These are phyloP conservation scores for Falciphora oryzae DNA, from an alignment of 2,329 filamentous ascomycete genomes.

Conservation along the genomic window DNA sequence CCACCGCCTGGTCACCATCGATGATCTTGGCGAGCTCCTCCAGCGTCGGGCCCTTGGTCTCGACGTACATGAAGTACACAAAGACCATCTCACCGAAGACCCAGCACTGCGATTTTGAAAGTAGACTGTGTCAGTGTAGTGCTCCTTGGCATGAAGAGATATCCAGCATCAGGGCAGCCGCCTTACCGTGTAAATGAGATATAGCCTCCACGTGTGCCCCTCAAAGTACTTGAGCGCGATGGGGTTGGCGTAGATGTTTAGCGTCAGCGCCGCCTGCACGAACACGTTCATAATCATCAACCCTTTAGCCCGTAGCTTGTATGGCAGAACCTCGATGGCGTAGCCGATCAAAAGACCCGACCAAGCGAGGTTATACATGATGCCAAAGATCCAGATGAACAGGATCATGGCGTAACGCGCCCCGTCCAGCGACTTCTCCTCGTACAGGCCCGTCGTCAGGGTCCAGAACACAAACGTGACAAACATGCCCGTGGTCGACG, in stretches of 20 bases:
- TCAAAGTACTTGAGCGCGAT: constrained; percentile 43
- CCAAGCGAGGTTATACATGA: constrained; percentile 51
- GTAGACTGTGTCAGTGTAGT: not conserved
- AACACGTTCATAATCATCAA: constrained; percentile 51
- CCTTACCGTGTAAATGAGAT: constrained; percentile 49
- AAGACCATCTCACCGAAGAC: constrained; percentile 49
- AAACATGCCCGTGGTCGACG: constrained; percentile 36
- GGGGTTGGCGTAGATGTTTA: constrained; percentile 50
- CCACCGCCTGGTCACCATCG: constrained; percentile 51
- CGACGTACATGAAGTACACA: constrained; percentile 51
- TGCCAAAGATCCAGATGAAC: constrained; percentile 32
- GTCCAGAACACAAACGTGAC: constrained; percentile 47
- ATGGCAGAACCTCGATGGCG: constrained; percentile 44
- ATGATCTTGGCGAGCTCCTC: constrained; percentile 64
- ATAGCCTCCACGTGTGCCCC: constrained; percentile 45
- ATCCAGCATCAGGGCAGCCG: no score
- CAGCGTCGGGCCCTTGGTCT: constrained; percentile 59
- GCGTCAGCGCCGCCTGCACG: constrained; percentile 47
- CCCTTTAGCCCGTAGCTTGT: constrained; percentile 45
- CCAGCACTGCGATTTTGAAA: constrained; percentile 33
- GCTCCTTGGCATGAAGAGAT: no score
- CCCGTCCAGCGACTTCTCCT: constrained; percentile 30
- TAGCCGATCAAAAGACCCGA: constrained; percentile 52
- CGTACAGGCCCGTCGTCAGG: constrained; percentile 38
- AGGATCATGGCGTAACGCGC: constrained; percentile 38